phyloP scores from a whole-genome alignment of 805 yeast species.

The Cyberlindnera saturnus region DNA sequence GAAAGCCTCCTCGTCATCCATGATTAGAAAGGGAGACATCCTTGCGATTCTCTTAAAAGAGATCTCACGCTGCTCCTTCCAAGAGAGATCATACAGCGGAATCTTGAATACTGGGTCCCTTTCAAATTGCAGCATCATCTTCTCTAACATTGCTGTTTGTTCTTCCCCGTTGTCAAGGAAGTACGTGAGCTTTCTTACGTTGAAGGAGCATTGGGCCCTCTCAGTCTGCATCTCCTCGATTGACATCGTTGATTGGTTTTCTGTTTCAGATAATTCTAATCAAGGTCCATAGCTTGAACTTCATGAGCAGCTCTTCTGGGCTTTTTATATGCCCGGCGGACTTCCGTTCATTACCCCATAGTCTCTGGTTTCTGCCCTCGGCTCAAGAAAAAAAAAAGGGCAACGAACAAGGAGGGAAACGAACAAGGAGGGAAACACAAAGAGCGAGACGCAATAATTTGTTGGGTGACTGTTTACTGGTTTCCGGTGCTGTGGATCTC shows the following conservation, averaged over 20 bases:
- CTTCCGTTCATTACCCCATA: too few relatives aligned
- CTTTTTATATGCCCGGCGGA: too few relatives aligned
- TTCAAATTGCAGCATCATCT: constrained; percentile 50
- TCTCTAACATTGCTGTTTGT: constrained; percentile 38
- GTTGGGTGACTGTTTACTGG: too few relatives aligned
- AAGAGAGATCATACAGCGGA: constrained; percentile 45
- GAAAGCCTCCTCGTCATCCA: constrained; percentile 33
- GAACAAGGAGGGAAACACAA: too few relatives aligned
- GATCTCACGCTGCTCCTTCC: constrained; percentile 48
- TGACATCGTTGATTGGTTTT: constrained; percentile 5
- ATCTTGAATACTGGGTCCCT: constrained; percentile 59
- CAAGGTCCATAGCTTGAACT: not conserved
- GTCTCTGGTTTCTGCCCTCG: too few relatives aligned
- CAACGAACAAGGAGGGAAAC: too few relatives aligned
- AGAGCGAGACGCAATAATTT: too few relatives aligned
- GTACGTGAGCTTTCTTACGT: constrained; percentile 39
- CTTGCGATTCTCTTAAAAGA: constrained; percentile 44
- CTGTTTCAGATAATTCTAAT: not conserved
- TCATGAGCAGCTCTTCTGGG: too few relatives aligned
- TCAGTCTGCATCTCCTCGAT: constrained; percentile 28
- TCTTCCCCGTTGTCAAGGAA: constrained; percentile 46
- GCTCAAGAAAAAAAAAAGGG: too few relatives aligned
- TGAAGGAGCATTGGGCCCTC: constrained; percentile 36
- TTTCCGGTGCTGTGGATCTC: too few relatives aligned
- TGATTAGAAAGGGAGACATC: constrained; percentile 49